Percentiles rank a stretch among this genome's conserved stretches.
These are phyloP conservation scores for Priceomyces fermenticarens DNA, from an alignment of 805 yeast species.

Conservation along the genomic window DNA sequence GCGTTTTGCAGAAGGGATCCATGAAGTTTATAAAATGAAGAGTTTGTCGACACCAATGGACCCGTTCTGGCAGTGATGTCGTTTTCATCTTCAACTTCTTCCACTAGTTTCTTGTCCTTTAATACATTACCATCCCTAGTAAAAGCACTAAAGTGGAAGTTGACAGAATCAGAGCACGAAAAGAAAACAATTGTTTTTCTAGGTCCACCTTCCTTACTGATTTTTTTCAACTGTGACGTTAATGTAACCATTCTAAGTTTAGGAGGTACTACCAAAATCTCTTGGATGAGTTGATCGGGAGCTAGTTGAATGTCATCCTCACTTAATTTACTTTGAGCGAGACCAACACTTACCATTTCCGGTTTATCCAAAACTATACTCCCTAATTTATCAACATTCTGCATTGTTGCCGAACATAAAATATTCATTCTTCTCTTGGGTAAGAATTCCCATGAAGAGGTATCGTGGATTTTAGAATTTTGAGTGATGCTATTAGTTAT, in stretches of 20 bases:
- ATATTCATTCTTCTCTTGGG: slow-evolving; percentile 74
- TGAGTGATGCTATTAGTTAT: slow-evolving; percentile 61
- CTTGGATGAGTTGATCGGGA: slow-evolving; percentile 88
- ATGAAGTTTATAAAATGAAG: slow-evolving; percentile 66
- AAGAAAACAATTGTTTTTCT: slow-evolving; percentile 75
- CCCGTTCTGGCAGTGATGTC: slow-evolving; percentile 43
- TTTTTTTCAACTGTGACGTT: slow-evolving; percentile 58
- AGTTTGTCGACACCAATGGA: slow-evolving; percentile 45
- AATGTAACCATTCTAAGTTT: slow-evolving; percentile 83
- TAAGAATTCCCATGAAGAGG: slow-evolving; percentile 48
- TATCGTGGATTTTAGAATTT: slow-evolving; percentile 35
- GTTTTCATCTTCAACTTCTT: slow-evolving; percentile 14
- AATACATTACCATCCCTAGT: slow-evolving; percentile 51
- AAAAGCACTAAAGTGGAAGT: slow-evolving; percentile 80
- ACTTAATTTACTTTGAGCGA: slow-evolving; percentile 22
- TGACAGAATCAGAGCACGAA: slow-evolving; percentile 95
- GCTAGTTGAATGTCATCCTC: slow-evolving; percentile 37
- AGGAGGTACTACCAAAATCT: slow-evolving; percentile 83
- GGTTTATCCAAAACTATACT: slow-evolving; percentile 73
- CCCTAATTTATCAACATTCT: slow-evolving; percentile 78
- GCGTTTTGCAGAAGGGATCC: slow-evolving; percentile 86
- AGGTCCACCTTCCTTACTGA: slow-evolving; percentile 16
- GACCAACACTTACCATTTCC: slow-evolving; percentile 55
- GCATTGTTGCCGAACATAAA: slow-evolving; percentile 92
- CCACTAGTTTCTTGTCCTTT: slow-evolving; percentile 20